Conservation (phyloP, 352 stramenopile genomes). For the Phytophthora sp. region DNA sequence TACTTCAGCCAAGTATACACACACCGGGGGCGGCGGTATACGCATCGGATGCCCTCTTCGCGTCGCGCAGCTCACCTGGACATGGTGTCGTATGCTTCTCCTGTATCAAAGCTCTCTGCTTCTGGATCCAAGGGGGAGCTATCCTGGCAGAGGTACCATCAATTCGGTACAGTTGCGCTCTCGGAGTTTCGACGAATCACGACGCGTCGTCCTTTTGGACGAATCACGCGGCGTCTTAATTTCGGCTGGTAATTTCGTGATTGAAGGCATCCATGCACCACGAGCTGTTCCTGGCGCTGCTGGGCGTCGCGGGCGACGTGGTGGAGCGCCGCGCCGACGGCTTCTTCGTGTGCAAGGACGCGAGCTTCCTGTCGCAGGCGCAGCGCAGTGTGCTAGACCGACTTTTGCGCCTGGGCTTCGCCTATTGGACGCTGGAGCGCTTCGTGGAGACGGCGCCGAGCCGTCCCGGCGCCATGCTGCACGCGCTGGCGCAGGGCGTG, state of each 20-base stretch:
- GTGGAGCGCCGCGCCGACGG: slow-evolving; percentile 56
- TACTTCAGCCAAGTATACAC: background rate
- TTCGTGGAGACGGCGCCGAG: slow-evolving; percentile 40
- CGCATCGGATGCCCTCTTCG: background rate
- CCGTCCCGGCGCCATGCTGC: slow-evolving; percentile 58
- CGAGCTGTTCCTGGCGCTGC: slow-evolving; percentile 78
- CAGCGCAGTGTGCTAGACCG: slow-evolving; percentile 64
- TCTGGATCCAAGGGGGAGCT: slow-evolving; percentile 35
- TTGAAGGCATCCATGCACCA: slow-evolving; percentile 62
- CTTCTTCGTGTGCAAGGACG: slow-evolving; percentile 59
- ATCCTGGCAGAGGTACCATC: slow-evolving; percentile 2
- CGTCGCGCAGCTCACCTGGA: slow-evolving; percentile 39
- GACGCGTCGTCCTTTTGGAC: no score
- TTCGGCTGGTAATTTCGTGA: slow-evolving; percentile 5
- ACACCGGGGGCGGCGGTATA: background rate
- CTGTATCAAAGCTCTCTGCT: slow-evolving; percentile 20
- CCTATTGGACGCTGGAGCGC: slow-evolving; percentile 53
- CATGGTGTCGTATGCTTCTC: slow-evolving; percentile 29
- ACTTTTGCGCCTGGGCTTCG: slow-evolving; percentile 57
- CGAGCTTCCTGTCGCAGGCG: slow-evolving; percentile 50
- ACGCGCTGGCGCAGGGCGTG: slow-evolving; percentile 61
- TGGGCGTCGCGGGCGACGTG: slow-evolving; percentile 71
- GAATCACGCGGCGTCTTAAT: background rate
- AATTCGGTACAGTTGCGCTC: background rate
- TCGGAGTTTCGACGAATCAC: background rate